Percentiles rank a stretch among this genome's conserved stretches.
phyloP scores from a whole-genome alignment of 1,284 basidiomycete species.

The Peniophora sp. region DNA sequence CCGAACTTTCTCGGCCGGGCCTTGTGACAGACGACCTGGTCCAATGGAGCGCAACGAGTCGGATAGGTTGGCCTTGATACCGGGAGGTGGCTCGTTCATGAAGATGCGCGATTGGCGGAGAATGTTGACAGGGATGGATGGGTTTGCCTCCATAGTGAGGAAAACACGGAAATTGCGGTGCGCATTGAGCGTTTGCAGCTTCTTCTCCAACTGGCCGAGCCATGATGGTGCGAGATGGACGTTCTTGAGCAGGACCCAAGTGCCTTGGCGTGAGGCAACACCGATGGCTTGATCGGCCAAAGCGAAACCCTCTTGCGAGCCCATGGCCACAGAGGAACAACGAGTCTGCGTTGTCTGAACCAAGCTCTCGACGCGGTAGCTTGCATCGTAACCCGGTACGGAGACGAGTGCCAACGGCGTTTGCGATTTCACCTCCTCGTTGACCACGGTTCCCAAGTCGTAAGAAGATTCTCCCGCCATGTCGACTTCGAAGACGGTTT shows the following conservation, averaged over 20 bases:
- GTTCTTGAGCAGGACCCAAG: conserved; percentile 94
- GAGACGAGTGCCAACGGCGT: conserved; percentile 89
- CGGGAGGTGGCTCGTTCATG: conserved; percentile 97
- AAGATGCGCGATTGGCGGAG: conserved; percentile 89
- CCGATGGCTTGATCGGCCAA: conserved; percentile 93
- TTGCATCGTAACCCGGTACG: conserved; percentile 94
- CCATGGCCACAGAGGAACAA: conserved; percentile 91
- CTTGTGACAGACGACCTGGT: conserved; percentile 61
- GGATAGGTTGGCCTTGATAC: conserved; percentile 89
- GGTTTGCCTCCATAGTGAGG: conserved; percentile 94
- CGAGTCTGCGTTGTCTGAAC: conserved; percentile 69
- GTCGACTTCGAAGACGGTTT: conserved; percentile 71
- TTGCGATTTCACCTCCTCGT: conserved; percentile 68
- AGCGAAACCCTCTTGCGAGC: conserved; percentile 94
- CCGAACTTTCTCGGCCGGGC: conserved; percentile 86
- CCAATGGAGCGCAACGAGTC: conserved; percentile 83
- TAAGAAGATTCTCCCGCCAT: conserved; percentile 65
- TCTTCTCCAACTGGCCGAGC: conserved; percentile 93
- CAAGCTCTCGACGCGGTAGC: conserved; percentile 88
- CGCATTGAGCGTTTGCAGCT: conserved; percentile 86
- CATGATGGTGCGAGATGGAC: conserved; percentile 91
- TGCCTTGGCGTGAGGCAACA: conserved; percentile 81
- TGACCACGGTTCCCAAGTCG: conserved; percentile 72
- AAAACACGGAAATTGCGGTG: conserved; percentile 90
- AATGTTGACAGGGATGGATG: conserved; percentile 90